These are phyloP conservation scores for Gossypium laxum DNA, from an alignment of 441 rosid species.

Conservation along the genomic window DNA sequence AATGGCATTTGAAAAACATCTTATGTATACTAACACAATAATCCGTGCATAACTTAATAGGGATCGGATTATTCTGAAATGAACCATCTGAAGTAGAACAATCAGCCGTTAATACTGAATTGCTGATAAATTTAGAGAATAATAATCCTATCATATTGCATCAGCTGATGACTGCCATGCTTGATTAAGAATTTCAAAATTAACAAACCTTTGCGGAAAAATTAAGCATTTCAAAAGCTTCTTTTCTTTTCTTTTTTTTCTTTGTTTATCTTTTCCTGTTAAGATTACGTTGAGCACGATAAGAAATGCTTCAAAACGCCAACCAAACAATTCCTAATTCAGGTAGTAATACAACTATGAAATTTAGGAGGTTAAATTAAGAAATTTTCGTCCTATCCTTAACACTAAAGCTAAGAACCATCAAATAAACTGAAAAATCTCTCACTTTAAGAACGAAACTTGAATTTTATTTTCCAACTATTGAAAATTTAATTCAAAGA, in stretches of 20 bases:
- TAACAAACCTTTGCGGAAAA: background rate
- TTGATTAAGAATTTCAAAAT: background rate
- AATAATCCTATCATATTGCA: background rate
- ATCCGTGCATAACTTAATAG: background rate
- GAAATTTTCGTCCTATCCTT: background rate
- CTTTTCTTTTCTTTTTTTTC: background rate
- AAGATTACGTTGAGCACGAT: background rate
- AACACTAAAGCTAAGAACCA: background rate
- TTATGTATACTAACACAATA: background rate
- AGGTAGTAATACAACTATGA: background rate
- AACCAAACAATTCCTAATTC: background rate
- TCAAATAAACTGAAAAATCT: background rate
- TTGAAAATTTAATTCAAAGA: background rate
- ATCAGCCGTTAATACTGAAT: background rate
- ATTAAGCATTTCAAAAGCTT: background rate
- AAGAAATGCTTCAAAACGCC: background rate
- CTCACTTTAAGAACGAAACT: background rate
- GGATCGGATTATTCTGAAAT: background rate
- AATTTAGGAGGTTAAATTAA: background rate
- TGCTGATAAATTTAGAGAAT: background rate
- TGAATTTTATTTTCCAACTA: background rate
- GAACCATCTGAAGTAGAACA: background rate
- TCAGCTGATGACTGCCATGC: background rate
- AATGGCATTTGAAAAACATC: conserved; percentile 3
- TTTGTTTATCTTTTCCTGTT: background rate